Evolutionary conservation across 164 flowering plant species (phyloP).

Genomic region (Pachysandra terminalis): DNA sequence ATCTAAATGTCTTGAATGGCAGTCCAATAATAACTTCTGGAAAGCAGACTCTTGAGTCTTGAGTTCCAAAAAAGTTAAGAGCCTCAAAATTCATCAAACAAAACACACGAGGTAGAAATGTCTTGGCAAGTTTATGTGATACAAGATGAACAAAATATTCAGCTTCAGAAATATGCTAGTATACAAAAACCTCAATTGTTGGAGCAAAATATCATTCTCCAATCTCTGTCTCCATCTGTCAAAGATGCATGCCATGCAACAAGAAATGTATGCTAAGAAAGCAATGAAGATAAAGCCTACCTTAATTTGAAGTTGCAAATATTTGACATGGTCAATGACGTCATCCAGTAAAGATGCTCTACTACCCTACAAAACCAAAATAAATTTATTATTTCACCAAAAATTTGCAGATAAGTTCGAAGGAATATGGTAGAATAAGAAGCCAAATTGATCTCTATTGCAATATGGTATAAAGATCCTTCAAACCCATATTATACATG

Average conservation of each 20-base stretch:
- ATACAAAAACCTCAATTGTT: too few species aligned
- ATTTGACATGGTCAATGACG: constrained; percentile 47
- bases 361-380: constrained; percentile 33
- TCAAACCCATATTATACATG: too few species aligned
- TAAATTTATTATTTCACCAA: background rate
- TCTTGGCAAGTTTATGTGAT: too few species aligned
- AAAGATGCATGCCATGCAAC: background rate
- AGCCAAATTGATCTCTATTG: background rate
- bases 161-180: background rate
- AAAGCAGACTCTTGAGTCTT: too few species aligned
- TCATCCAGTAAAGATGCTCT: constrained; percentile 42
- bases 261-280: background rate
- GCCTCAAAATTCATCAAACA: too few species aligned
- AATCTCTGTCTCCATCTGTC: background rate
- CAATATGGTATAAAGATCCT: too few species aligned
- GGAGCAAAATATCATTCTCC: background rate
- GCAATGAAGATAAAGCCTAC: constrained; percentile 22
- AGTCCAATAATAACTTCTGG: too few species aligned
- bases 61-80: too few species aligned
- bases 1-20: too few species aligned
- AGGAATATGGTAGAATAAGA: background rate
- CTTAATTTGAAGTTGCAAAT: constrained; percentile 60
- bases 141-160: background rate
- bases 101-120: too few species aligned
- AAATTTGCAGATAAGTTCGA: background rate